Base-by-base conservation (phyloP, 352 stramenopile genomes). In the Phytophthora parvispora region DNA sequence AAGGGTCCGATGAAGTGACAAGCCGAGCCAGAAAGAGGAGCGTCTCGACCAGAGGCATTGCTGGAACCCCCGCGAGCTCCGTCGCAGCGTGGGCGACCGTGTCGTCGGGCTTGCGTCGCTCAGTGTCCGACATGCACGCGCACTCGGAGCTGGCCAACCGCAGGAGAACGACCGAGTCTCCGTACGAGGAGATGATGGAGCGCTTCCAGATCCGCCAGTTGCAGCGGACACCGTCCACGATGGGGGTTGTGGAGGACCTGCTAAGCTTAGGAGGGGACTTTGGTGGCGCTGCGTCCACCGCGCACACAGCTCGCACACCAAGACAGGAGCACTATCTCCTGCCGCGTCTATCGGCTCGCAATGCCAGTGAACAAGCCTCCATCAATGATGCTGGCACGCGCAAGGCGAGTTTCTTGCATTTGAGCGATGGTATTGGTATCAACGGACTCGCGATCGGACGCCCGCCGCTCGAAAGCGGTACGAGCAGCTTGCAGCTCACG, bases 131-230 rank as follows among this genome's bases (percentile, higher is more conserved):
- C 38, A 71, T 71, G 16, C 64, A 51, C 7, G 56, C 45, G 0
- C 55, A 61, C 5, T 18, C 24, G 18, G 64, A 72, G 0, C 28
- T 47, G 4, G 9, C 18, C 9, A 61, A 60, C 22, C 34, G 40
- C 16, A 6, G 20, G 12, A 24, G 32, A 1, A 25, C 61, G 48
- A 70, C 27, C 6, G 67, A 75, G 29, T 60, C 67, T 4, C 67
- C 61, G 6, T 86, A 88, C 62, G 67, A 75, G 1, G 77, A 88
- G 58, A 86, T 88, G 77, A 81, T 88, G 72, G 56, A 60, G 22
- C 77, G 80, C 4, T 88, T 88, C 62, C 77, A 88, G 63, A 75
- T 88, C 27, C 74, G 80, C 12, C 66, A 71, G 31, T n/a, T 83
- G 18, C 60, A 72, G 42, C 64, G 63, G 3, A 56, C 53, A 2